Conservation (phyloP, 2,329 filamentous ascomycete genomes). For the Aureobasidium sp. region DNA sequence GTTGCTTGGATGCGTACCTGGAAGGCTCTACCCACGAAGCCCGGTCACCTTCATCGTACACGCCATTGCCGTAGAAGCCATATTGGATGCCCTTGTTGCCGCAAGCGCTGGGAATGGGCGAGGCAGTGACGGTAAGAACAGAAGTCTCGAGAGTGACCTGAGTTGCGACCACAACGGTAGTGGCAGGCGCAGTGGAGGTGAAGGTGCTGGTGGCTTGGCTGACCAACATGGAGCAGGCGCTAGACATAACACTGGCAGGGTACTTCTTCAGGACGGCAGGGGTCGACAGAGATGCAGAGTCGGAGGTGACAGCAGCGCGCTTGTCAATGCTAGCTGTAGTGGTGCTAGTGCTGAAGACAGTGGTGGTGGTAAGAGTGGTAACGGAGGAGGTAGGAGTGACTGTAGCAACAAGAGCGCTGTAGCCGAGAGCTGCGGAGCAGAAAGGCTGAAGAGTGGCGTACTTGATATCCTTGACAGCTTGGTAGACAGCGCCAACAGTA, state of each 20-base stretch:
- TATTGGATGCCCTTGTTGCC: conserved; percentile 15
- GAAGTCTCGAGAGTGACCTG: conserved; percentile 23
- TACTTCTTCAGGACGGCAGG: conserved; percentile 24
- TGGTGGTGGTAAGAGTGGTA: conserved; percentile 17
- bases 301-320: neutral
- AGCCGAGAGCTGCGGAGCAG: conserved; percentile 24
- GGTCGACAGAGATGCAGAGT: conserved; percentile 1
- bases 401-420: conserved; percentile 20
- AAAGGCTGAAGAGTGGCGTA: conserved; percentile 25
- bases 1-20: neutral
- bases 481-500: conserved; percentile 24
- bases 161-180: conserved; percentile 25
- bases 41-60: neutral
- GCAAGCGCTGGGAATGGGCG: conserved; percentile 21
- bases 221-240: conserved; percentile 23
- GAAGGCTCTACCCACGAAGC: neutral
- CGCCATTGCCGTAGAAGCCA: neutral
- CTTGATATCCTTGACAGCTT: conserved; percentile 25
- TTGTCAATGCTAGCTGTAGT: conserved; percentile 11
- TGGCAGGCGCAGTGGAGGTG: conserved; percentile 8
- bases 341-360: neutral
- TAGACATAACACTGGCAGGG: conserved; percentile 19
- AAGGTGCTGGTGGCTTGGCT: conserved; percentile 12
- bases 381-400: conserved; percentile 12
- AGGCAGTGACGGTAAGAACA: conserved; percentile 26